These are phyloP conservation scores for Rutstroemia sydowiana DNA, from an alignment of 2,329 filamentous ascomycete genomes.

Conservation along the genomic window DNA sequence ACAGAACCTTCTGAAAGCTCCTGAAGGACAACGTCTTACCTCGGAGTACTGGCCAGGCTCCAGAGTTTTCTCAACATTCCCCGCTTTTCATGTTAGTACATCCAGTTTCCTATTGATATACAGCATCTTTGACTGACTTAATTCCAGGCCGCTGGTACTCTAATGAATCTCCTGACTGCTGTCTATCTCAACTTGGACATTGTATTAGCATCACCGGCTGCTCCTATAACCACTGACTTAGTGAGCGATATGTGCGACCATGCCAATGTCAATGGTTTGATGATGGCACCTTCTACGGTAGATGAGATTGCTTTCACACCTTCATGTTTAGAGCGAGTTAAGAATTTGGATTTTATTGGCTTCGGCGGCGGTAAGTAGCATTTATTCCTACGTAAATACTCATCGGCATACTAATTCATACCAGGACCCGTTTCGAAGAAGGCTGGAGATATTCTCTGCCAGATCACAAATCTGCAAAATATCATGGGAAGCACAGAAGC, in stretches of 20 bases:
- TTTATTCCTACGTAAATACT: not conserved
- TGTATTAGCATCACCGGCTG: constrained; percentile 3
- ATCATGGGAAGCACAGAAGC: constrained; percentile 8
- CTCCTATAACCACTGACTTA: constrained; percentile 1
- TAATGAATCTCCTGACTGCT: not conserved
- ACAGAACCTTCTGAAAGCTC: not conserved
- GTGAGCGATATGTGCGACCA: constrained; percentile 4
- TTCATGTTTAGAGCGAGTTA: not conserved
- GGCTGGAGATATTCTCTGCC: constrained; percentile 4
- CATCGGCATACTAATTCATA: not conserved
- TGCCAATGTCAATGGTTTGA: not conserved
- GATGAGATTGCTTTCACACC: constrained; percentile 3
- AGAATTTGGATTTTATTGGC: not conserved
- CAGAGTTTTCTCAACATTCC: not conserved
- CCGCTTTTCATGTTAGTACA: constrained; percentile 3
- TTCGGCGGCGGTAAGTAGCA: constrained; percentile 1
- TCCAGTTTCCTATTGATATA: too few species aligned
- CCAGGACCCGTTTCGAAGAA: not conserved
- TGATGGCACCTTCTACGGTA: constrained; percentile 7
- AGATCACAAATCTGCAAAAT: constrained; percentile 2
- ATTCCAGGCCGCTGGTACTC: not conserved
- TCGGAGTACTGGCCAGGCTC: not conserved
- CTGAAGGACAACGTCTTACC: not conserved
- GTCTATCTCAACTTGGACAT: not conserved
- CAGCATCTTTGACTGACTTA: not conserved